phyloP scores from a whole-genome alignment of 805 yeast species.

The Ogataea pignaliae region DNA sequence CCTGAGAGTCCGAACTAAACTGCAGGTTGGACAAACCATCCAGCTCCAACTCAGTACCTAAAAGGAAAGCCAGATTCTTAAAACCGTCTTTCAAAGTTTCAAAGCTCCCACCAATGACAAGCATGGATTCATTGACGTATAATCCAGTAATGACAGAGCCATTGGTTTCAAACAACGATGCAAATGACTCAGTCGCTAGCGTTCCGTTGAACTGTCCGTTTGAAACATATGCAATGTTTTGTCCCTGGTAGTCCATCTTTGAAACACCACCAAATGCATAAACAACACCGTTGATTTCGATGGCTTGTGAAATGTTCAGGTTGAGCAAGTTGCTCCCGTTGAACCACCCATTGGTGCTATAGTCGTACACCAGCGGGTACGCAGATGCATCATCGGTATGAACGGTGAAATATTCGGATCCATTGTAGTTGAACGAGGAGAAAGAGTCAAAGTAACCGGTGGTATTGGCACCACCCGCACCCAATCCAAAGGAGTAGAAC shows the following conservation, averaged over 20 bases:
- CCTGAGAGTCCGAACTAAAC: conserved; percentile 18
- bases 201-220: too few relatives aligned
- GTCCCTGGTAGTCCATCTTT: conserved; percentile 11
- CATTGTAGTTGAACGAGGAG: conserved; percentile 30
- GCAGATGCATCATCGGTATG: conserved; percentile 21
- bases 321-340: conserved; percentile 21
- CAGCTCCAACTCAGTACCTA: background rate
- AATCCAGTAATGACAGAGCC: conserved; percentile 31
- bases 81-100: conserved; percentile 12
- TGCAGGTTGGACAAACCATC: conserved; percentile 11
- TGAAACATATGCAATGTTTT: too few relatives aligned
- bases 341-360: conserved; percentile 33
- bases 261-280: conserved; percentile 20
- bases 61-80: too few relatives aligned
- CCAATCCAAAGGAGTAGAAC: conserved; percentile 31
- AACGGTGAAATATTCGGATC: conserved; percentile 39
- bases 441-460: conserved; percentile 19
- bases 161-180: background rate
- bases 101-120: conserved; percentile 55
- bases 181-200: too few relatives aligned
- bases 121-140: conserved; percentile 43
- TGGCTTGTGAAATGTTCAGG: conserved; percentile 30
- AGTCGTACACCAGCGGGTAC: conserved; percentile 36
- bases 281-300: conserved; percentile 9
- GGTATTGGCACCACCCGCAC: background rate